Base-by-base conservation (phyloP, 208 protist genomes). In the Trypanosoma platydactyli region DNA sequence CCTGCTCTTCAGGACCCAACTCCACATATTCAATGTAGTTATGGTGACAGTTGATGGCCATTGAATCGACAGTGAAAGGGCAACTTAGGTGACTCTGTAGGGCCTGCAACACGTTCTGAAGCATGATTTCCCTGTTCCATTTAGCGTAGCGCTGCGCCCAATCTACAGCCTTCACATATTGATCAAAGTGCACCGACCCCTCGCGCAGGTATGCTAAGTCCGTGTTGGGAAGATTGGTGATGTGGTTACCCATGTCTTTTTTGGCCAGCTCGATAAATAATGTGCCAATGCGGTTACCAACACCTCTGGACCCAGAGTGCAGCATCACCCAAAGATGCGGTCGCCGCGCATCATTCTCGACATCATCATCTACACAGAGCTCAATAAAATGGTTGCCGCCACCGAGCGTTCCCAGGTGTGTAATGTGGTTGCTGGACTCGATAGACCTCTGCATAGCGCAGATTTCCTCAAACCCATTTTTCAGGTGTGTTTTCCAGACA, bases 371-470 rank as follows among this genome's bases (percentile, higher is more conserved):
- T 20, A 94, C 48, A 71, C 87, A 95, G 3, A 97, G n/a, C 62
- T 95, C 92, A 59, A 96, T 86, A 63, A 97, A 97, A 64, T 96
- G 92, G 67, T 97, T 95, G 20, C 92, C 92, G 3, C 80, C 82
- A 24, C 92, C 89, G 0, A 97, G 83, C 12, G 92, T 97, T 25
- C 92, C 92, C 16, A 97, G 75, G 55, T 97, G 92, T 24, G 77
- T 81, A 11, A 92, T 65, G 58, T 94, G 59, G 67, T 97, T 97
- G n/a, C 83, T 84, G 0, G 67, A 66, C 24, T 64, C 81, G 44
- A 94, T 55, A 20, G 45, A 18, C 18, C 51, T 67, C n/a, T 86
- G 73, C 41, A 80, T 83, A 13, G 49, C 54, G 50, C 77, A 86
- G 29, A 94, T 76, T 46, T 88, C 71, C 49, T 81, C 59, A 64